Evolutionary conservation across 2,329 filamentous ascomycete species (phyloP).

Genomic region (Alternaria brassicicola): DNA sequence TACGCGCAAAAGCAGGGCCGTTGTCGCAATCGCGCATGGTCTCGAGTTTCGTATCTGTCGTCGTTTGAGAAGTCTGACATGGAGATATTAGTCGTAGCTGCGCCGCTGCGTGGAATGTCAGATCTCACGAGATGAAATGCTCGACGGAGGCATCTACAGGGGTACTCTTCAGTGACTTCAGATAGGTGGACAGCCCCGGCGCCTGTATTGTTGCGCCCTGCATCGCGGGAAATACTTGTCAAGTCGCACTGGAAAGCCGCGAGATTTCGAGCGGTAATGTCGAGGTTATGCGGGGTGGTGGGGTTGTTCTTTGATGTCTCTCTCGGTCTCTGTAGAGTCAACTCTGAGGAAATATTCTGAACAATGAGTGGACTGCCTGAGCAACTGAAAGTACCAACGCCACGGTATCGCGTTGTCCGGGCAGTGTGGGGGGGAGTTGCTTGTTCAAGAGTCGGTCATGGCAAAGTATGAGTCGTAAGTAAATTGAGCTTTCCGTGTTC

Average conservation of each 20-base stretch:
- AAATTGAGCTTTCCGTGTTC: slow-evolving; percentile 15
- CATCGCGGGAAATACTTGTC: slow-evolving; percentile 22
- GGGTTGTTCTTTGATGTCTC: slow-evolving; percentile 15
- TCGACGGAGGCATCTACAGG: slow-evolving; percentile 83
- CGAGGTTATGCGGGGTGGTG: slow-evolving; percentile 27
- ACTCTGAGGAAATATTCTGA: not conserved
- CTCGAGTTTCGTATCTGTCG: slow-evolving; percentile 87
- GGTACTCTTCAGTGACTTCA: slow-evolving; percentile 73
- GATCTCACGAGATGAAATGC: slow-evolving; percentile 75
- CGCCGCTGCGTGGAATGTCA: not conserved
- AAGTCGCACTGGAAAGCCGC: not conserved
- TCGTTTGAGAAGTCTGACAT: slow-evolving; percentile 78
- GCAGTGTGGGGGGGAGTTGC: slow-evolving; percentile 2
- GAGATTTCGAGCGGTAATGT: slow-evolving; percentile 5
- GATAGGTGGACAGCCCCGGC: slow-evolving; percentile 77
- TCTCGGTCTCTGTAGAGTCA: not conserved
- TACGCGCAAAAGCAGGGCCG: slow-evolving; percentile 84
- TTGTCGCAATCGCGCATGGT: slow-evolving; percentile 88
- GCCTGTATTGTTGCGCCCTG: slow-evolving; percentile 54
- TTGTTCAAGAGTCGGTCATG: slow-evolving; percentile 6
- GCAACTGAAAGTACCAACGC: not conserved
- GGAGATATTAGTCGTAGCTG: slow-evolving; percentile 5
- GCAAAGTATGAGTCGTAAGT: slow-evolving; percentile 10
- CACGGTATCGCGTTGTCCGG: not conserved
- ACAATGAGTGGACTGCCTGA: not conserved